Percentiles rank a stretch among this genome's conserved stretches.
phyloP scores from a whole-genome alignment of 352 stramenopile species.

The Lagenidium giganteum region DNA sequence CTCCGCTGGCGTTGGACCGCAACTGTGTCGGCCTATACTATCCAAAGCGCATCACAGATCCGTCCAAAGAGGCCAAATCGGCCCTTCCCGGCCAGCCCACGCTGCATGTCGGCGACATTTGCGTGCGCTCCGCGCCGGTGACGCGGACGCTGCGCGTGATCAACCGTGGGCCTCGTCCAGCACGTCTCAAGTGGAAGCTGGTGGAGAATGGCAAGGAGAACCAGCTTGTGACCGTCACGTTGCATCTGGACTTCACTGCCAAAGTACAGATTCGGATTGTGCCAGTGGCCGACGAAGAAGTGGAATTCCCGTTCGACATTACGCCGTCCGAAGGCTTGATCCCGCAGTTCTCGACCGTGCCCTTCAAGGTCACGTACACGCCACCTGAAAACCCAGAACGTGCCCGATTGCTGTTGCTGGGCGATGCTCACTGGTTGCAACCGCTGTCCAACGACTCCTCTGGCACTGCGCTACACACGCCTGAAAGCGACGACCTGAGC shows the following conservation, averaged over 20 bases:
- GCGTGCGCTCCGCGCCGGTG: conserved; percentile 29
- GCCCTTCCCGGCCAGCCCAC: conserved; percentile 19
- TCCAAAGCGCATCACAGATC: conserved; percentile 5
- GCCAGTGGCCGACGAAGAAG: conserved; percentile 19
- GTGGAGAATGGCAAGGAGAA: conserved; percentile 38
- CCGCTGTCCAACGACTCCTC: background rate
- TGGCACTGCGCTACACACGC: background rate
- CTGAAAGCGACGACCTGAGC: too few relatives aligned
- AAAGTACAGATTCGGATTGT: conserved; percentile 40
- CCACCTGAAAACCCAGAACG: conserved; percentile 12
- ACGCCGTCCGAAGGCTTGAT: conserved; percentile 11
- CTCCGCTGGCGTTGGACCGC: conserved; percentile 44
- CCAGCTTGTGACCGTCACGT: conserved; percentile 45
- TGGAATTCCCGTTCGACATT: conserved; percentile 32
- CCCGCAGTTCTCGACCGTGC: conserved; percentile 25
- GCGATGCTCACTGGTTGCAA: conserved; percentile 50
- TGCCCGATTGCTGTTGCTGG: conserved; percentile 44
- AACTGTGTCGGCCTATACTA: conserved; percentile 65
- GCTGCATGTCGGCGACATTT: conserved; percentile 42
- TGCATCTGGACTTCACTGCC: conserved; percentile 46
- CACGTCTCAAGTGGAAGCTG: conserved; percentile 55
- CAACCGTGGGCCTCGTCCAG: conserved; percentile 59
- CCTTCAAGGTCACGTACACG: conserved; percentile 53
- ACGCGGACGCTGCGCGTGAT: conserved; percentile 52
- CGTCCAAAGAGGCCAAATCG: background rate